Evolutionary conservation across 2,329 filamentous ascomycete genomes (phyloP).

Genomic region (Daldinia sp.): DNA sequence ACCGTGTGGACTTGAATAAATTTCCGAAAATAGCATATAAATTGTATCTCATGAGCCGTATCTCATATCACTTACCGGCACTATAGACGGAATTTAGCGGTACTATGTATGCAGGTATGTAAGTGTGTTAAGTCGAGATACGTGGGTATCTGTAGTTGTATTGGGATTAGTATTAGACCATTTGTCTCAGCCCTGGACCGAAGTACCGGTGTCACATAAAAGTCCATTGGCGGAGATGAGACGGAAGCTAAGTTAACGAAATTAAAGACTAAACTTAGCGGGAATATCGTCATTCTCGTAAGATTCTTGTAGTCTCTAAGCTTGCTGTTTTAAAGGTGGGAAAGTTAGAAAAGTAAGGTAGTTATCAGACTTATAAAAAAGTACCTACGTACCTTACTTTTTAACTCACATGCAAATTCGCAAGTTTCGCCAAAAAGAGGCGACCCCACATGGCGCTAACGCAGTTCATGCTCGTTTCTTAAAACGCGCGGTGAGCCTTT

Average conservation of each 20-base stretch:
- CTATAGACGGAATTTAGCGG: not conserved
- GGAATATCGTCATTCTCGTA: not conserved
- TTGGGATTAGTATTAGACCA: too few species aligned
- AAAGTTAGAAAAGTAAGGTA: not conserved
- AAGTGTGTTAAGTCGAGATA: not conserved
- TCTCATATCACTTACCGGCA: not conserved
- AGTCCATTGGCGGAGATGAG: not conserved
- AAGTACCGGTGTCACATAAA: not conserved
- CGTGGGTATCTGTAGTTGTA: not conserved
- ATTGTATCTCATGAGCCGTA: not conserved
- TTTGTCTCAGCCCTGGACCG: not conserved
- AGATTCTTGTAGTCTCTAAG: not conserved
- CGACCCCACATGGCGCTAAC: constrained; percentile 17
- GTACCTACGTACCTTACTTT: not conserved
- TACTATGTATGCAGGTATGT: not conserved
- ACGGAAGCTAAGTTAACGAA: not conserved
- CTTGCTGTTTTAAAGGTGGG: not conserved
- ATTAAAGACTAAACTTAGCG: constrained; percentile 2
- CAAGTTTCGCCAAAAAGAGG: constrained; percentile 24
- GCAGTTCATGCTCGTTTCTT: not conserved
- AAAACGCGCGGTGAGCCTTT: not conserved
- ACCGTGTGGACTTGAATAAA: not conserved
- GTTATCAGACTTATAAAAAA: not conserved
- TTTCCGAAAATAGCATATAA: not conserved
- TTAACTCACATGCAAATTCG: not conserved